Percentiles rank a stretch among this genome's conserved stretches.
Conservation (phyloP, 2,329 filamentous ascomycete genomes). For the Trichophyton mentagrophytes region DNA sequence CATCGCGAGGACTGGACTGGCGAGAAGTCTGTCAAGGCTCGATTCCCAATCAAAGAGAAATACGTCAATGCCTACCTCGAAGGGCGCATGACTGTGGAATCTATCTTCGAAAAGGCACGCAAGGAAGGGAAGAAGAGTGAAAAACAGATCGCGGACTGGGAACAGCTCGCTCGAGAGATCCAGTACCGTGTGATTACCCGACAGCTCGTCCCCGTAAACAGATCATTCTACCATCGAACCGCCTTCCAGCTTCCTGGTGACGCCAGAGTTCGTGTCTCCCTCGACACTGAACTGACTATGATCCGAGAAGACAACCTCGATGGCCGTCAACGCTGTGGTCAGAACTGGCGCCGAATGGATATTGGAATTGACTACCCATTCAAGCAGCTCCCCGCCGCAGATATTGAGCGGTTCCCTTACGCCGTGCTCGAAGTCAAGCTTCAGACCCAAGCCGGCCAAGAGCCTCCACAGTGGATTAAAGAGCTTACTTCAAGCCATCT, state of each 20-base stretch:
- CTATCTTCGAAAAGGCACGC: slow-evolving; percentile 91
- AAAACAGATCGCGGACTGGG: slow-evolving; percentile 78
- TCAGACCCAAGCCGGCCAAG: slow-evolving; percentile 88
- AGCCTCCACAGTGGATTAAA: slow-evolving; percentile 91
- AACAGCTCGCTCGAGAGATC: slow-evolving; percentile 78
- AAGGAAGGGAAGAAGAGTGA: slow-evolving; percentile 90
- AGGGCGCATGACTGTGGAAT: slow-evolving; percentile 70
- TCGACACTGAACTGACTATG: slow-evolving; percentile 95
- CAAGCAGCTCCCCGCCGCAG: slow-evolving; percentile 68
- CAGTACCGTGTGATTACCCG: slow-evolving; percentile 87
- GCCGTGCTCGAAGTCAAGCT: slow-evolving; percentile 94
- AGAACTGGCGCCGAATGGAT: slow-evolving; percentile 94
- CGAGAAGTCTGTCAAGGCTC: slow-evolving; percentile 96
- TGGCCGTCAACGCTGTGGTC: slow-evolving; percentile 58
- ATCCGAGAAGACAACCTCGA: slow-evolving; percentile 89
- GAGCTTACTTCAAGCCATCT: slow-evolving; percentile 87
- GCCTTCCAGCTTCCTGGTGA: slow-evolving; percentile 96
- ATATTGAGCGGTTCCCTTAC: slow-evolving; percentile 87
- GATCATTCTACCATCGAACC: slow-evolving; percentile 96
- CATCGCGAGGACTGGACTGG: slow-evolving; percentile 98
- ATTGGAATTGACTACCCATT: slow-evolving; percentile 96
- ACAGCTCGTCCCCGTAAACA: slow-evolving; percentile 74
- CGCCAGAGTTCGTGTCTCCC: slow-evolving; percentile 86
- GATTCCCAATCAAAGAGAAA: slow-evolving; percentile 93
- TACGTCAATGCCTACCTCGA: slow-evolving; percentile 83